Base-by-base conservation (phyloP, 371 early-diverging fungal genomes). In the Saksenaea oblongispora region DNA sequence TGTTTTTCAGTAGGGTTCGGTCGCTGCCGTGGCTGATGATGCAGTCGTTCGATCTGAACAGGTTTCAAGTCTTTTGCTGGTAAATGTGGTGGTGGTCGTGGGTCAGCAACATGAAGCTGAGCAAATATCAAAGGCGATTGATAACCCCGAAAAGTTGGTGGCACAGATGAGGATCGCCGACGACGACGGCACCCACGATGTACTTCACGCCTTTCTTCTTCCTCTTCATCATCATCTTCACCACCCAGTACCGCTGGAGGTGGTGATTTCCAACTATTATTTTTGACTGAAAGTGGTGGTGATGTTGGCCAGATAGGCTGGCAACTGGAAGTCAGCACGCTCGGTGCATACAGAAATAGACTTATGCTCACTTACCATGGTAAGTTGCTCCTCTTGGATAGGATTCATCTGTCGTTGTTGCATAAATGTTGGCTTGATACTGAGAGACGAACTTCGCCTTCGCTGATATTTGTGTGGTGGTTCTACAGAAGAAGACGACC, bases 121-220 rank as follows among this genome's bases (percentile, higher is more conserved):
- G 73, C 70, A 61, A 73, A 73, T 24, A 73, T 62, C 14, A 73
- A 17, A 9, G 70, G 73, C 8, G 61, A 47, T 34, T 60, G 58
- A 9, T 28, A 42, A 39, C 58, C 41, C 26, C 66, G 69, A 37
- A 73, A 73, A 24, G 56, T 62, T 24, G 73, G 70, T 34, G 73
- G 73, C 37, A 73, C 60, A 54, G 73, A 73, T 8, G 73, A 73
- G 1, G 70, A 70, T 57, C 73, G 58, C 55, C 73, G 60, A 47
- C 73, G 57, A 22, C 51, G 51, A 47, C 51, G 51, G 51, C 51
- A 47, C 51, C 51, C 51, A 47, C 51, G 51, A 47, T 47, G 51
- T 22, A 47, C 51, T 22, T 47, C 51, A 10, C 22, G 51, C 22
- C 51, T 36, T 73, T 73, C 51, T 61, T 68, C 68, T 34, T 15